A percentile compares a stretch with the other conserved stretches of the same genome.
phyloP scores from a whole-genome alignment of 2,329 filamentous ascomycete species.

The Penicillium sp. region DNA sequence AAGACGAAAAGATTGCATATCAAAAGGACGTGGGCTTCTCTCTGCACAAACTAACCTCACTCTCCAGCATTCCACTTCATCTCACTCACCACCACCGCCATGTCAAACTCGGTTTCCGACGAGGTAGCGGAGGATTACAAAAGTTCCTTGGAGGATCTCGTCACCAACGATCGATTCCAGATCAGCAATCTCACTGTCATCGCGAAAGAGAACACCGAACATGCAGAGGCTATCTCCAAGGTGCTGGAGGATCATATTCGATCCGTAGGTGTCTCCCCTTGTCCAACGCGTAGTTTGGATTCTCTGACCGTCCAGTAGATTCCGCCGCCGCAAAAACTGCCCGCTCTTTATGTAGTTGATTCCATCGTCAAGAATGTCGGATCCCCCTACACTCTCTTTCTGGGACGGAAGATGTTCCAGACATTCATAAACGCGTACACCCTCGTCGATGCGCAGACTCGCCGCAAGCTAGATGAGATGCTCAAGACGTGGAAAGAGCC shows the following conservation, averaged over 20 bases:
- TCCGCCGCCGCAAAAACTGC: constrained; percentile 82
- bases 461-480: constrained; percentile 95
- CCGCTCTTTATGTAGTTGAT: constrained; percentile 95
- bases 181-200: constrained; percentile 98
- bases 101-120: constrained; percentile 64
- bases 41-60: background rate
- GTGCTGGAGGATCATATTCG: constrained; percentile 91
- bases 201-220: constrained; percentile 93
- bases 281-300: constrained; percentile 5
- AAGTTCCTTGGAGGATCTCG: constrained; percentile 87
- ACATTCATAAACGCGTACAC: constrained; percentile 98
- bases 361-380: constrained; percentile 99
- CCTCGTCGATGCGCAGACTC: constrained; percentile 76
- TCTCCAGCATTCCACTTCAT: constrained; percentile 5
- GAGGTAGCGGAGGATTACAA: constrained; percentile 95
- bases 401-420: constrained; percentile 84
- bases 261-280: constrained; percentile 66
- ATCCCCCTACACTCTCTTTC: constrained; percentile 93
- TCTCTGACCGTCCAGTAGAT: constrained; percentile 58
- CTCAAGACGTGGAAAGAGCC: constrained; percentile 97
- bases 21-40: background rate
- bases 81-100: constrained; percentile 44
- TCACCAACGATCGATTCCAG: constrained; percentile 86
- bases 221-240: constrained; percentile 88
- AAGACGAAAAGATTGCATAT: background rate